Base-by-base conservation (phyloP, 2,329 filamentous ascomycete genomes). In the Alternaria postmessia region DNA sequence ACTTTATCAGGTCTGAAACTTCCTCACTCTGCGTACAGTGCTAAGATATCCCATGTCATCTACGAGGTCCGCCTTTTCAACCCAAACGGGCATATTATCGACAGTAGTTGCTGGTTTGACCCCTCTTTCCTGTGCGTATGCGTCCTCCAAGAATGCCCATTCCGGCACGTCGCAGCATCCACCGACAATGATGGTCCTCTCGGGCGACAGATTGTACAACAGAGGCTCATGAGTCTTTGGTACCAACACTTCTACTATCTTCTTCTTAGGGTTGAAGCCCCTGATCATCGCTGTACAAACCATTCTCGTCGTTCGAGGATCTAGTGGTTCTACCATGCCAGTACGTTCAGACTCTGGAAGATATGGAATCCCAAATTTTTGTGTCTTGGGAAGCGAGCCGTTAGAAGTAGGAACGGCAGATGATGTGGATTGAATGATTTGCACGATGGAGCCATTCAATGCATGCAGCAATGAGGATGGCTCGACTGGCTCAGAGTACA, bases 371-470 rank as follows among this genome's bases (percentile, higher is more conserved):
- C 81, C 81, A 69, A 88, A 86, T 1, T 82, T 79, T 1, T 82
- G 80, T 4, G 79, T 81, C 5, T 75, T 72, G 0, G 81, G 68
- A 1, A 85, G 68, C 1, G 64, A 55, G 39, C 71, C 62, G 20
- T 67, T 66, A n/a, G 59, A 56, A 3, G 61, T 28, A 12, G 66
- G 65, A 20, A 68, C 54, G 20, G 73, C 75, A 0, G 74, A 61
- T 22, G 84, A 83, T 53, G 91, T 86, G 7, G 91, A 79, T 30
- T 85, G 83, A 0, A 92, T 86, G 7, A 91, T 80, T 0, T 90
- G 88, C 0, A 94, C 78, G 0, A 93, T 74, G n/a, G 86, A 86
- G 16, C 91, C 91, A 65, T 91, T 89, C 43, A 94, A 86, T 0
- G 88, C 83, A 41, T 91, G 88, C 0, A 83, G 80, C 1, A 94